A percentile compares a stretch with the other conserved stretches of the same genome.
Evolutionary conservation across 2,329 filamentous ascomycete genomes (phyloP).

Genomic region (Podosphaera leucotricha): DNA sequence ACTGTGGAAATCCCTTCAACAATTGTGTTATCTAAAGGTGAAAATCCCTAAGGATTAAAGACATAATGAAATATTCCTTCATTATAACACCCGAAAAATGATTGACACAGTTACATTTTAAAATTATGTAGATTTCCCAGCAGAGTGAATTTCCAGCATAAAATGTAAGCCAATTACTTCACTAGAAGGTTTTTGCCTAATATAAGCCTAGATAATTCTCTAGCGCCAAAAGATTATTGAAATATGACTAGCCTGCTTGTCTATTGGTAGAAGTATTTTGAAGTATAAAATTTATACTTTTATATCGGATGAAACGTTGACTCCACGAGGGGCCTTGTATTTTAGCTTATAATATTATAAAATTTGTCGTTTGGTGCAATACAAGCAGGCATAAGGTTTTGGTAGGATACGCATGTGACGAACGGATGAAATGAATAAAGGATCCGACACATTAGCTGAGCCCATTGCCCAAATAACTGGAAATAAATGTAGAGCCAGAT

Average conservation of each 20-base stretch:
- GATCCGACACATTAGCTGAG: not conserved
- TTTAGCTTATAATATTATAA: not conserved
- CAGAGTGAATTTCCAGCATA: not conserved
- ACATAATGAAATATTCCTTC: not conserved
- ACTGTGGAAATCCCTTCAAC: not conserved
- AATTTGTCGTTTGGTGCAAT: not conserved
- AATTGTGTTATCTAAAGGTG: not conserved
- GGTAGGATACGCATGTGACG: not conserved
- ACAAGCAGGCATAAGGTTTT: not conserved
- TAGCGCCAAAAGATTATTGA: constrained; percentile 5
- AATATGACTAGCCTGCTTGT: constrained; percentile 13
- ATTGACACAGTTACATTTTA: not conserved
- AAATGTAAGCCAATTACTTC: not conserved
- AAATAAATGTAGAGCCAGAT: too few species aligned
- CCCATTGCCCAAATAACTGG: not conserved
- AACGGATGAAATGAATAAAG: not conserved
- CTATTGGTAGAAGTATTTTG: constrained; percentile 2
- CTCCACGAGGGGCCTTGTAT: not conserved
- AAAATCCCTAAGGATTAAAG: not conserved
- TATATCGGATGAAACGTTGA: not conserved
- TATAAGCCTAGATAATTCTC: constrained; percentile 2
- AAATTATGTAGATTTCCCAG: not conserved
- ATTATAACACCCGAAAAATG: not conserved
- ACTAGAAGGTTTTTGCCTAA: not conserved
- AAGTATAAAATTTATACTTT: not conserved